Percentiles rank a stretch among this genome's conserved stretches.
These are phyloP conservation scores for Hyphodiscus sp. DNA, from an alignment of 2,329 filamentous ascomycete genomes.

Conservation along the genomic window DNA sequence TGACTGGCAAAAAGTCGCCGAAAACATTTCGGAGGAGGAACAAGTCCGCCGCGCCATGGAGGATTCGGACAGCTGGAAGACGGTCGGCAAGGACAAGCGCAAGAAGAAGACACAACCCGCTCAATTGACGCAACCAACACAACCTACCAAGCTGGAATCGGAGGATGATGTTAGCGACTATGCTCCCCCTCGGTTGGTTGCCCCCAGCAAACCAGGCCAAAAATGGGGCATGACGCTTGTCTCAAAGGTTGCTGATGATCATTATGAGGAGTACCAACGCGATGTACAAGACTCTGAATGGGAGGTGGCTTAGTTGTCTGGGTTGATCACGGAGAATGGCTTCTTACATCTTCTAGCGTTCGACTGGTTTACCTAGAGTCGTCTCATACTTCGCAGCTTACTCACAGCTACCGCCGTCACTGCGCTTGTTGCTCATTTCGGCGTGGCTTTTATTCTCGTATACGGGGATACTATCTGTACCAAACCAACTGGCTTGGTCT, in stretches of 20 bases:
- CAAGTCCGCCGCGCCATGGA: conserved; percentile 52
- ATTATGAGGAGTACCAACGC: conserved; percentile 10
- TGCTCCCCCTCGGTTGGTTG: conserved; percentile 10
- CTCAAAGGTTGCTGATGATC: conserved; percentile 12
- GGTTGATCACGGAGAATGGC: background rate
- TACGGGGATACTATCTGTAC: conserved; percentile 10
- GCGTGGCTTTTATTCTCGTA: conserved; percentile 9
- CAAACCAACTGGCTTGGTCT: conserved; percentile 9
- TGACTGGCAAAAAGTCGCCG: conserved; percentile 15
- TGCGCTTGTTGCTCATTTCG: background rate
- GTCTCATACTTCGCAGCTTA: background rate
- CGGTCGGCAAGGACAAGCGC: conserved; percentile 39
- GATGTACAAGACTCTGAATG: conserved; percentile 24
- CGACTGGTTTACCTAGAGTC: background rate
- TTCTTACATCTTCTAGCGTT: background rate
- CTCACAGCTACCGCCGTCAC: background rate
- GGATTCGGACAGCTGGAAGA: conserved; percentile 50
- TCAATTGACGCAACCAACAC: conserved; percentile 19
- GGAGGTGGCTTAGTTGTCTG: conserved; percentile 23
- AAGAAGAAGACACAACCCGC: conserved; percentile 28
- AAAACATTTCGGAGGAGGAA: conserved; percentile 53
- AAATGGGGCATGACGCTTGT: conserved; percentile 17
- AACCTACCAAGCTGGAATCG: conserved; percentile 9
- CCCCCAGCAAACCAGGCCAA: conserved; percentile 17
- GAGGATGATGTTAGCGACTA: conserved; percentile 7